Percentiles rank a stretch among this genome's conserved stretches.
These are phyloP conservation scores for Didymella exigua DNA, from an alignment of 2,329 filamentous ascomycete genomes.

Conservation along the genomic window DNA sequence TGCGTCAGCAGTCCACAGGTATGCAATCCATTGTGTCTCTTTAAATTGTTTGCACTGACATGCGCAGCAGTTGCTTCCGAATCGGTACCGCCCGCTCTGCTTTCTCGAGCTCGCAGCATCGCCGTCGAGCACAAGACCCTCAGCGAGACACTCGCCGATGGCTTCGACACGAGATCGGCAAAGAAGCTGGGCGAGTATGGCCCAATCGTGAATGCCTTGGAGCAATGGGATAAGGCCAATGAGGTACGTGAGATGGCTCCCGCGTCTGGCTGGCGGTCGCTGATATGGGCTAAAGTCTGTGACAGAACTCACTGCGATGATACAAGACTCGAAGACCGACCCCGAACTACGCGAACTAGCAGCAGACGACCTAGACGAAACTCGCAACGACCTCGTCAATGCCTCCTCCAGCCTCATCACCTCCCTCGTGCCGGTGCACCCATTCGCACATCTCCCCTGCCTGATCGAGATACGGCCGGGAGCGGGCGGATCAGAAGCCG, in stretches of 20 bases:
- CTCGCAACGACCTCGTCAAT: slow-evolving; percentile 64
- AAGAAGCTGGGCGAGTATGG: slow-evolving; percentile 64
- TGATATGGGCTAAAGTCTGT: slow-evolving; percentile 54
- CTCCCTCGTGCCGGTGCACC: slow-evolving; percentile 83
- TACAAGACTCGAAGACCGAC: slow-evolving; percentile 69
- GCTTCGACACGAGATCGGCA: slow-evolving; percentile 62
- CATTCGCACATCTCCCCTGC: slow-evolving; percentile 88
- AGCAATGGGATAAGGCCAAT: slow-evolving; percentile 63
- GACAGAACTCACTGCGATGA: slow-evolving; percentile 74
- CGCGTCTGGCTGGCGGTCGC: slow-evolving; percentile 8
- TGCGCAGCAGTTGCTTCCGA: slow-evolving; percentile 30
- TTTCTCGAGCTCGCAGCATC: slow-evolving; percentile 61
- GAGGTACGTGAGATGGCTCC: slow-evolving; percentile 52
- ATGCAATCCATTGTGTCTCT: neutral
- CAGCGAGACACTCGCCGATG: slow-evolving; percentile 56
- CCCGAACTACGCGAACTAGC: slow-evolving; percentile 65
- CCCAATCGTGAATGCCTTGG: slow-evolving; percentile 58
- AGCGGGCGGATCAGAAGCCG: slow-evolving; percentile 87
- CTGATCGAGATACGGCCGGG: slow-evolving; percentile 91
- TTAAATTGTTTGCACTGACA: slow-evolving; percentile 11
- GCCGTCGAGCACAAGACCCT: slow-evolving; percentile 62
- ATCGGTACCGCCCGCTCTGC: slow-evolving; percentile 59
- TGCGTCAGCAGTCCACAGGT: slow-evolving; percentile 40
- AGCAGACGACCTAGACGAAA: slow-evolving; percentile 71
- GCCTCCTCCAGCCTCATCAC: slow-evolving; percentile 73